phyloP scores from a whole-genome alignment of 2,329 filamentous ascomycete genomes.

The Sporothrix humicola region DNA sequence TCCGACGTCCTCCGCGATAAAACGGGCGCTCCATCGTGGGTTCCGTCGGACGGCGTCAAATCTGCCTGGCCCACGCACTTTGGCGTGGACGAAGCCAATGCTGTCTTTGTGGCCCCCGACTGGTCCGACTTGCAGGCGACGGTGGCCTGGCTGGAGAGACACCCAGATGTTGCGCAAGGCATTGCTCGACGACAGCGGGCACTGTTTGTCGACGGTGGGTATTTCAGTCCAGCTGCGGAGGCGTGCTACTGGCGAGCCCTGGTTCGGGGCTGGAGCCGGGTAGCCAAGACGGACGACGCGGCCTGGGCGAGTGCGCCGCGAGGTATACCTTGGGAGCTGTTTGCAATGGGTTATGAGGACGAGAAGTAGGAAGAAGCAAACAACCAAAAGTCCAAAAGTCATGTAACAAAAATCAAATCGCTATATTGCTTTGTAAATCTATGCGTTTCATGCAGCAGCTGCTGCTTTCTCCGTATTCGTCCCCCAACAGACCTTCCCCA shows the following conservation, averaged over 20 bases:
- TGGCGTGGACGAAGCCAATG: constrained; percentile 46
- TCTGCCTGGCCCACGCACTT: constrained; percentile 48
- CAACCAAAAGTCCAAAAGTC: neutral
- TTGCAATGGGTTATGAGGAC: constrained; percentile 19
- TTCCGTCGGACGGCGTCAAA: neutral
- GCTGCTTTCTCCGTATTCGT: neutral
- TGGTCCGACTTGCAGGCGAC: constrained; percentile 54
- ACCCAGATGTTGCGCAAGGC: constrained; percentile 49
- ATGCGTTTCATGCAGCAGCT: neutral
- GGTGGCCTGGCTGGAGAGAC: constrained; percentile 49
- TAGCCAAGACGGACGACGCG: constrained; percentile 46
- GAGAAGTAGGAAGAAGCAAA: neutral
- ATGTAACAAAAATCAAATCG: neutral
- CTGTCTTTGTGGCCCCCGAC: constrained; percentile 53
- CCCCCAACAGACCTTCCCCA: constrained; percentile 30
- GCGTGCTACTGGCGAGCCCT: constrained; percentile 56
- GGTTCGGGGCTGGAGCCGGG: constrained; percentile 51
- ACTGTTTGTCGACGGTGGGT: constrained; percentile 48
- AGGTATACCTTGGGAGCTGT: constrained; percentile 31
- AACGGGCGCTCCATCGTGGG: neutral
- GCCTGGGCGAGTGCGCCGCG: constrained; percentile 39
- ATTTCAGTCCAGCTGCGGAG: constrained; percentile 53
- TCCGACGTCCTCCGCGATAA: neutral
- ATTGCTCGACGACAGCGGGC: constrained; percentile 53
- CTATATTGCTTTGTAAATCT: neutral